phyloP scores from a whole-genome alignment of 2,329 filamentous ascomycete genomes.

The Aspergillus ochraceoroseus region DNA sequence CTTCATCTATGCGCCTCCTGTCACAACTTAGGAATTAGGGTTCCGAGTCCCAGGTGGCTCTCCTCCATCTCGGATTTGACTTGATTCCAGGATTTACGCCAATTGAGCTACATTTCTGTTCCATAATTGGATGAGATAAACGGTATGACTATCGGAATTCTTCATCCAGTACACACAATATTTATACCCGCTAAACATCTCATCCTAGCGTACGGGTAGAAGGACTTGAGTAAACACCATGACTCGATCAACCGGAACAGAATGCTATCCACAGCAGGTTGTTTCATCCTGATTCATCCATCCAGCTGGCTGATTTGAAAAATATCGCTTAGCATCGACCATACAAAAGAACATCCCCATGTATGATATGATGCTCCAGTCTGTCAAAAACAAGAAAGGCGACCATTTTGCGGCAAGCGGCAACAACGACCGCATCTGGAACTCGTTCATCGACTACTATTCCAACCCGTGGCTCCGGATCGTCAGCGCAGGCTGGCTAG shows the following conservation, averaged over 20 bases:
- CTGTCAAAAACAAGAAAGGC: conserved; percentile 40
- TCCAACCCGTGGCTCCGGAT: conserved; percentile 55
- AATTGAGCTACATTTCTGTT: no score
- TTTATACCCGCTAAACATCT: conserved; percentile 3
- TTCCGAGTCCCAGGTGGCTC: conserved; percentile 14
- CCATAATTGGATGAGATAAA: no score
- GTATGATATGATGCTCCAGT: conserved; percentile 49
- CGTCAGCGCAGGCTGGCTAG: conserved; percentile 55
- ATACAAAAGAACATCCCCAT: conserved; percentile 53
- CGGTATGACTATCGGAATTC: conserved; percentile 8
- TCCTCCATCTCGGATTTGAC: no score
- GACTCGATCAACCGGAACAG: background rate
- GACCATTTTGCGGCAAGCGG: conserved; percentile 58
- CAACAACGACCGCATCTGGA: conserved; percentile 61
- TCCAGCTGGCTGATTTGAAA: conserved; percentile 42
- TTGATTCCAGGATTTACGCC: no score
- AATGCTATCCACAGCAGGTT: conserved; percentile 17
- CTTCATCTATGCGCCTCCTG: background rate
- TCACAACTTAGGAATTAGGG: conserved; percentile 11
- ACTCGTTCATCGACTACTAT: conserved; percentile 59
- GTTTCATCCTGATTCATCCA: conserved; percentile 18
- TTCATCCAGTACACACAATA: background rate
- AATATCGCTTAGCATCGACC: conserved; percentile 48
- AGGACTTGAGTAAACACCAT: background rate
- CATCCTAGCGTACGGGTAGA: background rate